Base-by-base conservation (phyloP, 129 eudicot species). In the Ambrosia artemisiifolia region DNA sequence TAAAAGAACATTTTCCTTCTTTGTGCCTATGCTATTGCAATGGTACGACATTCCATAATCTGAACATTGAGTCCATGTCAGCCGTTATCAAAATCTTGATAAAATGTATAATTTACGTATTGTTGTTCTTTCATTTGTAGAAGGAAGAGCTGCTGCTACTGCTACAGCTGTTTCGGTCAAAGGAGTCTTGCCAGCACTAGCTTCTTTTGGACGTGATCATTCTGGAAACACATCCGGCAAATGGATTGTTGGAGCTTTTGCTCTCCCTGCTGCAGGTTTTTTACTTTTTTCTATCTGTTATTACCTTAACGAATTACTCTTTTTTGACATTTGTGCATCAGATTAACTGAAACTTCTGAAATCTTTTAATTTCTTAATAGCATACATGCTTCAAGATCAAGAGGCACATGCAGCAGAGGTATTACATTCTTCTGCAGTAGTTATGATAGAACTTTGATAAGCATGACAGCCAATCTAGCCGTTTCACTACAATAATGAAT, bases 341-440 rank as follows among this genome's bases (percentile, higher is more conserved):
- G 59, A 9, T 36, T 28, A 51, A 40, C 16, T 50, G 40, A 30
- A 17, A 34, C 75, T 57, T 66, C 17, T 46, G 60, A 68, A 8
- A 49, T 61, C 51, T 72, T 9, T 18, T 18, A 38, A 64, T 43
- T 36, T 75, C 48, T 68, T 78, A 69, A 67, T 50, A 95, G 99
- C 84, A 75, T 88, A 88, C 84, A 88, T 91, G 96, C 88, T 95
- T 74, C 91, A 84, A 65, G 97, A 95, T 49, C 91, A 90, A 77
- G 99, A 90, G 79, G 99, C 91, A 56, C 78, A 83, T 73, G 99
- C 99, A 48, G 88, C 94, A 16, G 81, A 83, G 97, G 99, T 90
- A 86, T 70, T 42, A 35, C 11, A 49, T 33, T 60, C 6, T 35
- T 61, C 34, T 0, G 30, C 17, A 34, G 2, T n/a, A 33, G 33